These are phyloP conservation scores for Periconia digitata DNA, from an alignment of 2,329 filamentous ascomycete species.

Conservation along the genomic window DNA sequence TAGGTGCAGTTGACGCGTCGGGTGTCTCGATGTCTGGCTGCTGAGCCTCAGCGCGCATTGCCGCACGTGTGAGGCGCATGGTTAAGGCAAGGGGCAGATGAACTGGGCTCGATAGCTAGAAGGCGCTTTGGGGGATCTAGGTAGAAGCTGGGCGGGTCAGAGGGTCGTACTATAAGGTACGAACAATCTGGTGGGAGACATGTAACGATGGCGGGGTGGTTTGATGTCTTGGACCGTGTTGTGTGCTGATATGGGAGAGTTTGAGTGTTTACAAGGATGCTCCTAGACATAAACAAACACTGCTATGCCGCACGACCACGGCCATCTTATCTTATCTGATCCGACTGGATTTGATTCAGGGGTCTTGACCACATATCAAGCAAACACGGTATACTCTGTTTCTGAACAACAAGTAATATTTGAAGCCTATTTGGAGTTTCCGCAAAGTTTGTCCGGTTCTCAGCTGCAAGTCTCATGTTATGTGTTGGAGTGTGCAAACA, in stretches of 20 bases:
- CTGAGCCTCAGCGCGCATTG: constrained; percentile 44
- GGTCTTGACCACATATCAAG: too few relatives aligned
- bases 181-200: constrained; percentile 17
- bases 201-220: constrained; percentile 12
- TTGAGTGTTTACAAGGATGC: constrained; percentile 6
- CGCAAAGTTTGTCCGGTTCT: too few relatives aligned
- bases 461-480: too few relatives aligned
- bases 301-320: not conserved
- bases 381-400: too few relatives aligned
- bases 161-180: constrained; percentile 4
- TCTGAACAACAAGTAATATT: too few relatives aligned
- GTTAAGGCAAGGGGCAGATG: constrained; percentile 4
- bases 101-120: not conserved
- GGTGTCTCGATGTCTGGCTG: constrained; percentile 40
- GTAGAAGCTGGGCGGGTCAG: not conserved
- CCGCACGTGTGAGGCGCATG: constrained; percentile 50
- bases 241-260: constrained; percentile 7
- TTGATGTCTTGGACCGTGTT: constrained; percentile 1
- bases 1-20: constrained; percentile 27
- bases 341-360: too few relatives aligned
- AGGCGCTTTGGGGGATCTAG: not conserved
- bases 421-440: too few relatives aligned
- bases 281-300: not conserved
- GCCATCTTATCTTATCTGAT: too few relatives aligned
- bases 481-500: too few relatives aligned